Base-by-base conservation (phyloP, 2,329 filamentous ascomycete species). In the Pestalotiopsis sp. region DNA sequence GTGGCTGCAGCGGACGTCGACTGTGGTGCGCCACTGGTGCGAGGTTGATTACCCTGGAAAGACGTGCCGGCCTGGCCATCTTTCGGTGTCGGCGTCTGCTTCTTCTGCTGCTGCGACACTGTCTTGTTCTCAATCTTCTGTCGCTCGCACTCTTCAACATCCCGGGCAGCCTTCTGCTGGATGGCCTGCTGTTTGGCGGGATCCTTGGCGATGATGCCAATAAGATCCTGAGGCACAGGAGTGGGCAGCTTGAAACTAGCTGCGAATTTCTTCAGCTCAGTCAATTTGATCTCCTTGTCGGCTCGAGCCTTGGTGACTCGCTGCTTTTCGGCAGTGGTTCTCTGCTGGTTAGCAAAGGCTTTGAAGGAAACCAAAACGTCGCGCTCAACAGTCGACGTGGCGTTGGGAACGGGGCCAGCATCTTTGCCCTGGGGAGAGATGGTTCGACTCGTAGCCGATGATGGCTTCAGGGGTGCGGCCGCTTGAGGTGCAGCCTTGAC, bases 131-230 rank as follows among this genome's bases (percentile, higher is more conserved):
- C 78, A 13, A 80, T 78, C 77, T 82, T 89, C 78, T 75, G 82
- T 74, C 74, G 83, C 7, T 81, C 79, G n/a, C 87, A 80, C 71
- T 90, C 88, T 71, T 93, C 90, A 2, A 90, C 91, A 73, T 95
- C 92, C 76, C 90, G 89, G 70, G 93, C 90, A 1, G 94, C 94
- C 80, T 95, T 97, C 74, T 94, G 92, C 76, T 97, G 92, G 71
- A 99, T 98, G 77, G 95, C 90, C 76, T 94, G 91, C 81, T 98
- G 96, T 83, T 98, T 99, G 60, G 85, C 87, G n/a, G 94, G 94
- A 77, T 99, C 96, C 79, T 98, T 99, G 69, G 96, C 95, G 70
- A 99, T 92, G 73, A 99, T 99, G 1, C 93, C 92, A 36, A 99
- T 94, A 45, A 99, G 83, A 80, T 99, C 96, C 65, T 89, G 91